Percentiles rank a stretch among this genome's conserved stretches.
phyloP scores from a whole-genome alignment of 1,139 yeast species.

The Zhuliangozyma parablackwelliae region DNA sequence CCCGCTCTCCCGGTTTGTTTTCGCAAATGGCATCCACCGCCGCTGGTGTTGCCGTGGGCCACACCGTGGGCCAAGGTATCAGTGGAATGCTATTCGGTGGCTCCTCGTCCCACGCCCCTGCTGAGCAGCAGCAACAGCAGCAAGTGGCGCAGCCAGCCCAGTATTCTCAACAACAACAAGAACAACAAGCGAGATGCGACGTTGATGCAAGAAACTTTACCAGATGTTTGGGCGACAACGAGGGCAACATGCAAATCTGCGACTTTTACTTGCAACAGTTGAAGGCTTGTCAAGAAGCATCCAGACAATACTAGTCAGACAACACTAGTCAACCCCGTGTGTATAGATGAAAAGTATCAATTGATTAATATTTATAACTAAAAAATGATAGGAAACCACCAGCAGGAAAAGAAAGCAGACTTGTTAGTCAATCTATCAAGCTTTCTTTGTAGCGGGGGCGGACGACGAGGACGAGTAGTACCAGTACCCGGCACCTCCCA shows the following conservation, averaged over 20 bases:
- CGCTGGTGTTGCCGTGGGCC: slow-evolving; percentile 99
- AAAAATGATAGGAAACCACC: too few relatives aligned
- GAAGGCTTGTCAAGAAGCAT: slow-evolving; percentile 95
- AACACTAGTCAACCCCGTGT: too few relatives aligned
- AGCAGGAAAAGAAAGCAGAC: too few relatives aligned
- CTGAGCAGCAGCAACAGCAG: slow-evolving; percentile 43
- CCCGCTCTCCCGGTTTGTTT: slow-evolving; percentile 73
- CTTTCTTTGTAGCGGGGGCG: neutral
- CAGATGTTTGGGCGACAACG: slow-evolving; percentile 87
- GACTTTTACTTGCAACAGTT: slow-evolving; percentile 95
- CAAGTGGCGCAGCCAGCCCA: slow-evolving; percentile 30
- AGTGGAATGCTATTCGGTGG: slow-evolving; percentile 85
- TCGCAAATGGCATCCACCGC: slow-evolving; percentile 98
- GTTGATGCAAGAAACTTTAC: slow-evolving; percentile 93
- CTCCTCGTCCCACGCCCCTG: slow-evolving; percentile 52
- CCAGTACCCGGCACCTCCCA: slow-evolving; percentile 21
- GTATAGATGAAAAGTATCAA: too few relatives aligned
- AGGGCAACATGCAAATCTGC: slow-evolving; percentile 94
- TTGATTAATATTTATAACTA: too few relatives aligned
- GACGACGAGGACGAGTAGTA: slow-evolving; percentile 6
- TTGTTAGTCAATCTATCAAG: too few relatives aligned
- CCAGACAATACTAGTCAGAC: slow-evolving; percentile 59
- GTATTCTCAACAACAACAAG: slow-evolving; percentile 37
- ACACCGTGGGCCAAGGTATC: slow-evolving; percentile 94
- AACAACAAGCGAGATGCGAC: slow-evolving; percentile 67